These are phyloP conservation scores for Antarctomyces pellizariae DNA, from an alignment of 495 filamentous ascomycete species.

Conservation along the genomic window DNA sequence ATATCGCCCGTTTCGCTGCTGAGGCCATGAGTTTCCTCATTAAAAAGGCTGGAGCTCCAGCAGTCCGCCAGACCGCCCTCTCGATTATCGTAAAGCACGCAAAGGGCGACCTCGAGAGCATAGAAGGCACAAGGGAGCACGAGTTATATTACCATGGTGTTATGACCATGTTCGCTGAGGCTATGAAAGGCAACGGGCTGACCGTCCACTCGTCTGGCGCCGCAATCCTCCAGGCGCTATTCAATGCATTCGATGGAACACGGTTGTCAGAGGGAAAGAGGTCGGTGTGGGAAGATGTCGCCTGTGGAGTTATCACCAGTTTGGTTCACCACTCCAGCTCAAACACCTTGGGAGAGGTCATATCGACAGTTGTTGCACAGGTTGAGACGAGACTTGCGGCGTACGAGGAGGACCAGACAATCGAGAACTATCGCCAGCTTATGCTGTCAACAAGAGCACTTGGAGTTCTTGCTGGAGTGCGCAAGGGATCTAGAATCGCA, in stretches of 20 bases:
- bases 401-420: conserved; percentile 2
- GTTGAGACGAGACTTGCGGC: conserved; percentile 10
- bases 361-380: conserved; percentile 31
- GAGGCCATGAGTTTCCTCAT: conserved; percentile 88
- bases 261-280: too few relatives aligned
- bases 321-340: conserved; percentile 59
- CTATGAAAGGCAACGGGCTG: conserved; percentile 60
- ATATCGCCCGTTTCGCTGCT: conserved; percentile 76
- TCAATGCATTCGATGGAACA: conserved; percentile 25
- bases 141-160: conserved; percentile 58
- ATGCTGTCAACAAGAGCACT: conserved; percentile 27
- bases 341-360: conserved; percentile 39
- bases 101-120: conserved; percentile 36
- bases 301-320: conserved; percentile 50
- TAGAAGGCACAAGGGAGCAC: conserved; percentile 24
- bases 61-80: conserved; percentile 51
- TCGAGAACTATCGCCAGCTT: conserved; percentile 3
- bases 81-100: conserved; percentile 42
- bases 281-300: conserved; percentile 32
- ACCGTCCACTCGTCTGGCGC: conserved; percentile 60
- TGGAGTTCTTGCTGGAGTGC: conserved; percentile 42
- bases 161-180: conserved; percentile 75
- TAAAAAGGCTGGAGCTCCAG: conserved; percentile 57
- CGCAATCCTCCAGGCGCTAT: conserved; percentile 40
- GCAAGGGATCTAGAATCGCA: conserved; percentile 50